These are phyloP conservation scores for Euphorbia schlechtendalii DNA, from an alignment of 441 rosid species.

Conservation along the genomic window DNA sequence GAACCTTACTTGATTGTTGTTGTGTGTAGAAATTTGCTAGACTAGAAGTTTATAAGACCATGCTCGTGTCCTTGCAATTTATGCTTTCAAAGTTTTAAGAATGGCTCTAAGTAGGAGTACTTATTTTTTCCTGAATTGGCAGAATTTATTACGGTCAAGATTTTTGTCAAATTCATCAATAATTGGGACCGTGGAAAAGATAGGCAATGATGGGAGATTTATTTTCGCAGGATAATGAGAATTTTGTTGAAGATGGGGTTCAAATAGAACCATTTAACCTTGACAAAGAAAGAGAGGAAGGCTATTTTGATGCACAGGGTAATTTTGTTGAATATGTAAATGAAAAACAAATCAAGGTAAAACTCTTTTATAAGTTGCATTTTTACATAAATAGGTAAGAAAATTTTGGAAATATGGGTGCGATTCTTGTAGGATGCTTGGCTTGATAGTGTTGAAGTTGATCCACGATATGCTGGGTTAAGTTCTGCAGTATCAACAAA, in stretches of 20 bases:
- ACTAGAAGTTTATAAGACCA: not conserved
- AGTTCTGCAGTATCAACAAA: constrained; percentile 22
- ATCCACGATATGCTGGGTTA: constrained; percentile 46
- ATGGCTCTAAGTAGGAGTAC: too few relatives aligned
- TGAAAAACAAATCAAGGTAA: constrained; percentile 74
- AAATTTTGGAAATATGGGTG: constrained; percentile 7
- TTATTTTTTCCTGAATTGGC: too few relatives aligned
- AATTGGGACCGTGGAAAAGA: constrained; percentile 16
- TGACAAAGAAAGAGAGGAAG: constrained; percentile 90
- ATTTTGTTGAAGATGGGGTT: constrained; percentile 79
- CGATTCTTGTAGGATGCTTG: constrained; percentile 76
- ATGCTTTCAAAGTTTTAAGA: too few relatives aligned
- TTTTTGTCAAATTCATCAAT: too few relatives aligned
- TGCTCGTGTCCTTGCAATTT: not conserved
- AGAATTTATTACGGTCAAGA: too few relatives aligned
- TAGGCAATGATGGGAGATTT: constrained; percentile 26
- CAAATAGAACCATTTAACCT: constrained; percentile 92
- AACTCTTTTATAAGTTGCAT: not conserved
- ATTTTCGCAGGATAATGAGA: constrained; percentile 60
- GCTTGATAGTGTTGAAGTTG: constrained; percentile 76
- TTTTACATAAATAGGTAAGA: not conserved
- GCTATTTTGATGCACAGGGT: constrained; percentile 84
- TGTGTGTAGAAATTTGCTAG: not conserved
- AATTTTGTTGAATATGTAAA: constrained; percentile 82
- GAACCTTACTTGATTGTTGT: not conserved